A percentile compares a stretch with the other conserved stretches of the same genome.
Conservation (phyloP, 257 asterid genomes). For the Osmanthus fragrans region DNA sequence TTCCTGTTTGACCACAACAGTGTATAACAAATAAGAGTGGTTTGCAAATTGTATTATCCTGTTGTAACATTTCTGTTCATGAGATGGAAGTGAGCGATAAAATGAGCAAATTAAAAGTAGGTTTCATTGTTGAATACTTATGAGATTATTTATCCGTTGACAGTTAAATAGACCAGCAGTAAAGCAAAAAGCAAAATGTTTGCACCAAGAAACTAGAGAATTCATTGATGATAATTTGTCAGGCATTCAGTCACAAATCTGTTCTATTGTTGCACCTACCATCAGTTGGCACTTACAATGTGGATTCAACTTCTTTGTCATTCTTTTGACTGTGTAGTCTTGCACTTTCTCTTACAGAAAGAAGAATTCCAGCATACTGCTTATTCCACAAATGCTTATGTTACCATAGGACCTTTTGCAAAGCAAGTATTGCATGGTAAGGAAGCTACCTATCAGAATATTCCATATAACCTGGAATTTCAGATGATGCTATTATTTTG, state of each 20-base stretch:
- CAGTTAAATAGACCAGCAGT: background rate
- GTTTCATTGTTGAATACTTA: background rate
- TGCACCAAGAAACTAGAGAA: conserved; percentile 5
- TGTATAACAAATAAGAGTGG: conserved; percentile 4
- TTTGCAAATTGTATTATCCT: conserved; percentile 3
- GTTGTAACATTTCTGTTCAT: conserved; percentile 3
- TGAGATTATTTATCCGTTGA: conserved; percentile 8
- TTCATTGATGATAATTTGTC: conserved; percentile 12
- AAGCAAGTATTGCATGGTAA: conserved; percentile 81
- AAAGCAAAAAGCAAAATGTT: conserved; percentile 3
- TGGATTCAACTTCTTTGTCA: conserved; percentile 1
- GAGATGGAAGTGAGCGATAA: background rate
- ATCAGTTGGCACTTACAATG: background rate
- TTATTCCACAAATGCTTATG: conserved; percentile 89
- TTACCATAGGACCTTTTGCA: conserved; percentile 76
- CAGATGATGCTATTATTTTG: background rate
- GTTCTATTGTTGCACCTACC: conserved; percentile 5
- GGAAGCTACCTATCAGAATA: conserved; percentile 25
- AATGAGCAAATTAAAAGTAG: background rate
- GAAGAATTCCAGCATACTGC: conserved; percentile 99
- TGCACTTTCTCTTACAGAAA: conserved; percentile 55
- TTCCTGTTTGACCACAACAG: background rate
- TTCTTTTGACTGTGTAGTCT: conserved; percentile 7
- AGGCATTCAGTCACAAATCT: background rate
- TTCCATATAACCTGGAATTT: background rate